These are phyloP conservation scores for Arthroderma uncinatum DNA, from an alignment of 2,329 filamentous ascomycete species.

Conservation along the genomic window DNA sequence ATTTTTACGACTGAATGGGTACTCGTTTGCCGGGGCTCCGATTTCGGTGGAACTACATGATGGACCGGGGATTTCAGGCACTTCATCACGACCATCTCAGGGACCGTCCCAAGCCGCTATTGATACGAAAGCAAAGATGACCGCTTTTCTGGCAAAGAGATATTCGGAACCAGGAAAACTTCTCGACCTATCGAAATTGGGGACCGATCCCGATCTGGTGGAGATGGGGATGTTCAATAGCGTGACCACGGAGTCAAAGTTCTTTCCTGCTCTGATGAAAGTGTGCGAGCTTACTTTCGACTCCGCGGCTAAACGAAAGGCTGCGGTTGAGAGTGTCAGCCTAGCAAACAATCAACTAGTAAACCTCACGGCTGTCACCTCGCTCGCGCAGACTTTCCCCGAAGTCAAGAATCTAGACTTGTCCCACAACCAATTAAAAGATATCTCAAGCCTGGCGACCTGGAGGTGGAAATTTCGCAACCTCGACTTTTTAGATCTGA, in stretches of 20 bases:
- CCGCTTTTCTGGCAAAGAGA: conserved; percentile 58
- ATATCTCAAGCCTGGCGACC: conserved; percentile 53
- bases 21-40: conserved; percentile 53
- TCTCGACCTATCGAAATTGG: conserved; percentile 70
- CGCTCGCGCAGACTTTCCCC: conserved; percentile 67
- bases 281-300: conserved; percentile 72
- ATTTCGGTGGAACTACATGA: conserved; percentile 40
- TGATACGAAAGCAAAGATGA: conserved; percentile 58
- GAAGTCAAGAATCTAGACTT: conserved; percentile 82
- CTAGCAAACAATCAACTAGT: conserved; percentile 69
- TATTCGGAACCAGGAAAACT: conserved; percentile 64
- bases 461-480: conserved; percentile 72
- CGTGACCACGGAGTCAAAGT: conserved; percentile 63
- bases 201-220: conserved; percentile 58
- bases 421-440: conserved; percentile 67
- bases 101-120: conserved; percentile 38
- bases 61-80: conserved; percentile 18
- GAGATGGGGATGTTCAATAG: conserved; percentile 65
- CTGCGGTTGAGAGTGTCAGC: conserved; percentile 70
- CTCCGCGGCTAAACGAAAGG: conserved; percentile 57
- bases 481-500: conserved; percentile 70
- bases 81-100: conserved; percentile 11
- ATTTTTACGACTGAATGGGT: conserved; percentile 57
- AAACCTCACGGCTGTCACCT: conserved; percentile 60
- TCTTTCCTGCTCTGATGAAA: conserved; percentile 84